phyloP scores from a whole-genome alignment of 495 filamentous ascomycete genomes.

The Entonaema liquescens region DNA sequence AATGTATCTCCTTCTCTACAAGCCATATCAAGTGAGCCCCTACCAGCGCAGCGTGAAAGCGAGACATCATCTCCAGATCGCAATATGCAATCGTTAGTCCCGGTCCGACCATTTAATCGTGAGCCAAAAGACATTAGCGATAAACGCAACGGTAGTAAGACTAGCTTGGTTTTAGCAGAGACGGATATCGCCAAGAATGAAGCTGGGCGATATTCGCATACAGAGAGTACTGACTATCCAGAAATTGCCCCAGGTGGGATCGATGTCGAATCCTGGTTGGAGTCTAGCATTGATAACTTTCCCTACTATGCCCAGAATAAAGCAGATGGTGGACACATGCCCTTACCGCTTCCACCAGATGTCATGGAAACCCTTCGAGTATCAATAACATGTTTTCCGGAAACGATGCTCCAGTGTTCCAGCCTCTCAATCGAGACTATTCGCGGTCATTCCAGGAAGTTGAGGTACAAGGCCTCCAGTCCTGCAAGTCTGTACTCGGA shows the following conservation, averaged over 20 bases:
- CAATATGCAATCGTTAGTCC: constrained; percentile 4
- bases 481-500: constrained; percentile 33
- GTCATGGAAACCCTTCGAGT: constrained; percentile 54
- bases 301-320: constrained; percentile 36
- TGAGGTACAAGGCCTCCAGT: constrained; percentile 43
- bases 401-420: constrained; percentile 56
- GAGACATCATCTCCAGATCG: background rate
- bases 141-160: constrained; percentile 4
- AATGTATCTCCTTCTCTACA: constrained; percentile 31
- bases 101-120: background rate
- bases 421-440: constrained; percentile 59
- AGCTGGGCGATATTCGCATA: background rate
- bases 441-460: constrained; percentile 54
- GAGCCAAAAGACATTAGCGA: background rate
- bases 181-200: background rate
- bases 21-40: background rate
- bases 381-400: constrained; percentile 54
- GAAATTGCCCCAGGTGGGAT: constrained; percentile 38
- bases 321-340: constrained; percentile 31
- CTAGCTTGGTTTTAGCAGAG: background rate
- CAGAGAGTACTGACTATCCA: constrained; percentile 9
- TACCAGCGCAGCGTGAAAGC: constrained; percentile 2
- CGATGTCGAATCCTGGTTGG: constrained; percentile 44
- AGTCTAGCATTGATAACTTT: constrained; percentile 41
- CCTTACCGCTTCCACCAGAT: constrained; percentile 51